These are phyloP conservation scores for Crithidia bombi DNA, from an alignment of 208 protist genomes.

Conservation along the genomic window DNA sequence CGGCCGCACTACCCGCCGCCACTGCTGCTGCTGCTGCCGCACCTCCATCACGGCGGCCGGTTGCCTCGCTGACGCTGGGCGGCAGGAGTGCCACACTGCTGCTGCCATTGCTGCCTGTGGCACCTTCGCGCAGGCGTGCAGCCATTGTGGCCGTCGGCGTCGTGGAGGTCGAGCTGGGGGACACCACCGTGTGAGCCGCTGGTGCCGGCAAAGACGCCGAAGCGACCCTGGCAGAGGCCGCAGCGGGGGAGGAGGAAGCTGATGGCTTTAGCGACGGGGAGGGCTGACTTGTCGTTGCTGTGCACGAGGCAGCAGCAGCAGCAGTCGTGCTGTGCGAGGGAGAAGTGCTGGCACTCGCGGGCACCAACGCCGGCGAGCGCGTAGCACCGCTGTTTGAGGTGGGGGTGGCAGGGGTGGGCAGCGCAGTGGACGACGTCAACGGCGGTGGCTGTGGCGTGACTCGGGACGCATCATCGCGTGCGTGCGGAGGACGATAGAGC, in stretches of 20 bases:
- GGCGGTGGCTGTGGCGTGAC: not conserved
- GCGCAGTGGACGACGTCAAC: not conserved
- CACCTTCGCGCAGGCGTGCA: slow-evolving; percentile 10
- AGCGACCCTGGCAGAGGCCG: not conserved
- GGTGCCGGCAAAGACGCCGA: too few species aligned
- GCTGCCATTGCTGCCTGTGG: not conserved
- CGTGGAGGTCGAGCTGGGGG: not conserved
- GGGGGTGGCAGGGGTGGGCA: not conserved
- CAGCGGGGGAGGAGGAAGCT: not conserved
- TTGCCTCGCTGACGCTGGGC: slow-evolving; percentile 2
- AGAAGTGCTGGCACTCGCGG: not conserved
- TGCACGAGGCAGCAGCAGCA: not conserved
- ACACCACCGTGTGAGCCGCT: too few species aligned
- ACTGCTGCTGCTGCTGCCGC: not conserved
- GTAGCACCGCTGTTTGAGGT: too few species aligned
- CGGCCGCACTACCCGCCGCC: not conserved
- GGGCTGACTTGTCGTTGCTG: not conserved
- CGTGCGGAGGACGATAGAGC: slow-evolving; percentile 33
- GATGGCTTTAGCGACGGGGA: not conserved
- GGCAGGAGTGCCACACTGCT: not conserved
- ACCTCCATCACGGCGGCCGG: not conserved
- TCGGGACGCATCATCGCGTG: slow-evolving; percentile 17
- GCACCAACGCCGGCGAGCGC: not conserved
- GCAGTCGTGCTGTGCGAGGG: not conserved
- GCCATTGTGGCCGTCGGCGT: slow-evolving; percentile 9